A percentile compares a stretch with the other conserved stretches of the same genome.
Conservation (phyloP, 2,329 filamentous ascomycete genomes). For the Cladosporium velox region DNA sequence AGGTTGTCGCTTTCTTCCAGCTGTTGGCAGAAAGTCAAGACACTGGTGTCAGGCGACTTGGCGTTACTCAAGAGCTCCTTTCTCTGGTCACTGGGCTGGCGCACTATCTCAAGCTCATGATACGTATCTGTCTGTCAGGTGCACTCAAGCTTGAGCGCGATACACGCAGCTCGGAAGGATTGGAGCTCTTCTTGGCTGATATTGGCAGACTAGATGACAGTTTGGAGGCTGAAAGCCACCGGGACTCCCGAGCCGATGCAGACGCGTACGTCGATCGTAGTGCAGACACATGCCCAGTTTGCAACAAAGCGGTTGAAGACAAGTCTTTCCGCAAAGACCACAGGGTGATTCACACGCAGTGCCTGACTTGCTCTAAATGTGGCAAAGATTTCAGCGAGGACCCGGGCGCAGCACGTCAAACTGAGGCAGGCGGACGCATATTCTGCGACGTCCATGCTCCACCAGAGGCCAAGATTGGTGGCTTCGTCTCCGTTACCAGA, state of each 20-base stretch:
- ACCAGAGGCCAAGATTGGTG: constrained; percentile 57
- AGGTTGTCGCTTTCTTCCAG: constrained; percentile 97
- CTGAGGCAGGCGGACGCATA: constrained; percentile 65
- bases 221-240: constrained; percentile 67
- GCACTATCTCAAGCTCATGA: constrained; percentile 95
- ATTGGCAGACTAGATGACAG: constrained; percentile 79
- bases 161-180: constrained; percentile 68
- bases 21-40: constrained; percentile 93
- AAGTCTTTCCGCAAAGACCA: constrained; percentile 79
- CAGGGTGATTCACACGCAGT: constrained; percentile 79
- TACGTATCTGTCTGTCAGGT: constrained; percentile 93
- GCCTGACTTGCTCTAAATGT: constrained; percentile 72
- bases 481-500: constrained; percentile 76
- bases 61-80: constrained; percentile 97
- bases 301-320: constrained; percentile 88
- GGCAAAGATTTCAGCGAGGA: constrained; percentile 69
- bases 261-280: constrained; percentile 47
- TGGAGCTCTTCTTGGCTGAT: constrained; percentile 81
- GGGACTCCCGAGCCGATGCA: constrained; percentile 45
- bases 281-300: constrained; percentile 76
- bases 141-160: constrained; percentile 89
- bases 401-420: constrained; percentile 71
- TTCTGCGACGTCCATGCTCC: constrained; percentile 60
- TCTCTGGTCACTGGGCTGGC: constrained; percentile 93
- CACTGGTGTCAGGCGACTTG: constrained; percentile 82